phyloP scores from a whole-genome alignment of 1,284 basidiomycete species.

The Sutorius eximius region DNA sequence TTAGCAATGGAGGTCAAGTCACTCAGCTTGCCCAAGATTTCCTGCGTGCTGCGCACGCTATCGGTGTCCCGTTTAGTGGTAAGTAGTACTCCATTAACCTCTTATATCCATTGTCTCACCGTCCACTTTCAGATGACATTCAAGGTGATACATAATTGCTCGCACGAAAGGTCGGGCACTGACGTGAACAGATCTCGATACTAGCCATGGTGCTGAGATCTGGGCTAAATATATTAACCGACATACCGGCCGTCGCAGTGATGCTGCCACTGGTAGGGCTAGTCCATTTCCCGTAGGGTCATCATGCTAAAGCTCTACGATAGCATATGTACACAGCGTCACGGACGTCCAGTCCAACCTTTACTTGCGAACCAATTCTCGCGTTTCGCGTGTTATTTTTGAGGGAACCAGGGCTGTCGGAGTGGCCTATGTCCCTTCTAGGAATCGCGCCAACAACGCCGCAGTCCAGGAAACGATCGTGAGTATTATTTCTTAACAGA shows the following conservation, averaged over 20 bases:
- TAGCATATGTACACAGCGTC: constrained; percentile 70
- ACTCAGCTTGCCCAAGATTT: constrained; percentile 68
- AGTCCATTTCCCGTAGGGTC: background rate
- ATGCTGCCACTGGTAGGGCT: constrained; percentile 60
- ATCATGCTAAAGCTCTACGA: background rate
- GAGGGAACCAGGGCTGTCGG: constrained; percentile 71
- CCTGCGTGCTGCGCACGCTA: constrained; percentile 59
- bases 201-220: constrained; percentile 65
- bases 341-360: constrained; percentile 68
- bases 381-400: constrained; percentile 69
- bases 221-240: constrained; percentile 79
- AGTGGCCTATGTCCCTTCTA: constrained; percentile 64
- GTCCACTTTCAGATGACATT: constrained; percentile 53
- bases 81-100: constrained; percentile 19
- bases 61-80: constrained; percentile 69
- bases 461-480: constrained; percentile 60
- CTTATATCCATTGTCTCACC: background rate
- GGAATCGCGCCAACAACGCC: constrained; percentile 56
- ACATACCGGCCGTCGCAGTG: constrained; percentile 67
- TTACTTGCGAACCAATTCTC: constrained; percentile 60
- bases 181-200: constrained; percentile 48
- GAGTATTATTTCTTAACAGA: constrained; percentile 4
- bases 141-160: constrained; percentile 41
- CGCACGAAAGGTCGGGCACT: background rate
- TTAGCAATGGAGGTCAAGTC: constrained; percentile 65